Percentiles rank a stretch among this genome's conserved stretches.
These are phyloP conservation scores for Salmacisia buchloeana DNA, from an alignment of 1,284 basidiomycete species.

Conservation along the genomic window DNA sequence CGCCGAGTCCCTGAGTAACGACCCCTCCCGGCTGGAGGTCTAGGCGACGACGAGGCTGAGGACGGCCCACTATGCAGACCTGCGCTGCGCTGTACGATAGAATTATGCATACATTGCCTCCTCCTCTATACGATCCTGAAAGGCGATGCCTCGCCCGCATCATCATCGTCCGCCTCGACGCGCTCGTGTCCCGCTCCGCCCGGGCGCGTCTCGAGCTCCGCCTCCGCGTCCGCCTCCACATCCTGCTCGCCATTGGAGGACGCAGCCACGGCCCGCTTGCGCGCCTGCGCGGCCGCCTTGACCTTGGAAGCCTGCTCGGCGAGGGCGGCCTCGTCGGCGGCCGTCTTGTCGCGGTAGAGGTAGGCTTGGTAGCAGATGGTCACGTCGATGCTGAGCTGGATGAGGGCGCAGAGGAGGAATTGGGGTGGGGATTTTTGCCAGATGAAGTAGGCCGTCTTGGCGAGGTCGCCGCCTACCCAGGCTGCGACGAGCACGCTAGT, in stretches of 20 bases:
- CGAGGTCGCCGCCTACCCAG: conserved; percentile 50
- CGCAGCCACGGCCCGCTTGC: too few relatives aligned
- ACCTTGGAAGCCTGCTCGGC: conserved; percentile 12
- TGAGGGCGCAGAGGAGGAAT: conserved; percentile 30
- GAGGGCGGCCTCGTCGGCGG: conserved; percentile 19
- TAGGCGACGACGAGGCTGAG: not conserved
- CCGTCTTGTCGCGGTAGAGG: conserved; percentile 43
- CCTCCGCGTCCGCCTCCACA: not conserved
- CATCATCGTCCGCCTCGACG: conserved; percentile 29
- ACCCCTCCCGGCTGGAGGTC: too few relatives aligned
- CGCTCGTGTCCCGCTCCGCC: not conserved
- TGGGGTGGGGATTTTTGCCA: conserved; percentile 23
- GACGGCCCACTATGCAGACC: not conserved
- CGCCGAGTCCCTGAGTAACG: too few relatives aligned
- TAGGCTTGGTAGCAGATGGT: conserved; percentile 44
- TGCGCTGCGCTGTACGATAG: not conserved
- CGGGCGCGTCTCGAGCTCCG: not conserved
- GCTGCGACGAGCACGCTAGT: conserved; percentile 48
- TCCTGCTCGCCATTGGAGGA: too few relatives aligned
- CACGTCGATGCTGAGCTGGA: conserved; percentile 49
- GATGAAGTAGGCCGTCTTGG: conserved; percentile 47
- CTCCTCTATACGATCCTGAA: conserved; percentile 1
- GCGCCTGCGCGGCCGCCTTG: not conserved
- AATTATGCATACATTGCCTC: not conserved
- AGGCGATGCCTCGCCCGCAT: conserved; percentile 14